Conservation (phyloP, 2,329 filamentous ascomycete species). For the Epicoccum nigrum region DNA sequence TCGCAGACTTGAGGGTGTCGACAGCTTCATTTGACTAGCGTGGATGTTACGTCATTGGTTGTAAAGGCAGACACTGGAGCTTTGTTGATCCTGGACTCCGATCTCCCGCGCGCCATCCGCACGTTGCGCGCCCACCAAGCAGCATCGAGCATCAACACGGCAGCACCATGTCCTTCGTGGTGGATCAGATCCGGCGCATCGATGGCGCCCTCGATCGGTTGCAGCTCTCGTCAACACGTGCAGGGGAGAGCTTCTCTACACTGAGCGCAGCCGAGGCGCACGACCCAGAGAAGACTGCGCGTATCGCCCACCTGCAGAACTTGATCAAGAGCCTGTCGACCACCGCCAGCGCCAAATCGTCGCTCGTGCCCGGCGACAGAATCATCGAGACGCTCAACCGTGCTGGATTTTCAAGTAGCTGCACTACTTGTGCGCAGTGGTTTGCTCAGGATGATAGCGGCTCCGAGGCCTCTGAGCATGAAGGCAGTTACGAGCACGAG, state of each 20-base stretch:
- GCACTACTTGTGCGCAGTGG: constrained; percentile 48
- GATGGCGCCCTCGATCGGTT: constrained; percentile 64
- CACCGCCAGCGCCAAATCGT: constrained; percentile 66
- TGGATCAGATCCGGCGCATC: constrained; percentile 61
- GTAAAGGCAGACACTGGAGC: no score
- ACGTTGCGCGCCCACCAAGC: not conserved
- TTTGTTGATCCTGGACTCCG: constrained; percentile 5
- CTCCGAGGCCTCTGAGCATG: constrained; percentile 28
- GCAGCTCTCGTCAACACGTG: constrained; percentile 52
- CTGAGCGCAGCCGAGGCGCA: constrained; percentile 44
- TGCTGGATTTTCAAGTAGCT: constrained; percentile 59
- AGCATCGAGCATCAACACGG: constrained; percentile 30
- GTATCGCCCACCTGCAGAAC: constrained; percentile 63
- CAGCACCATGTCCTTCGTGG: constrained; percentile 50
- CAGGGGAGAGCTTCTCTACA: constrained; percentile 36
- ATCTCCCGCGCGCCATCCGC: constrained; percentile 6
- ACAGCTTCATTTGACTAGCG: no score
- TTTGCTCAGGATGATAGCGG: constrained; percentile 37
- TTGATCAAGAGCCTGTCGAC: constrained; percentile 75
- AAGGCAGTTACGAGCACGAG: constrained; percentile 68
- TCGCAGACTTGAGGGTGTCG: no score
- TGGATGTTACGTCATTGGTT: constrained; percentile 13
- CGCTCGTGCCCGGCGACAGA: constrained; percentile 62
- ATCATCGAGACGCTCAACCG: constrained; percentile 68
- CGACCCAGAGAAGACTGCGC: constrained; percentile 54